A percentile compares a stretch with the other conserved stretches of the same genome.
phyloP scores from a whole-genome alignment of 192 early-diverging fungal species.

The Backusella parvicylindrica region DNA sequence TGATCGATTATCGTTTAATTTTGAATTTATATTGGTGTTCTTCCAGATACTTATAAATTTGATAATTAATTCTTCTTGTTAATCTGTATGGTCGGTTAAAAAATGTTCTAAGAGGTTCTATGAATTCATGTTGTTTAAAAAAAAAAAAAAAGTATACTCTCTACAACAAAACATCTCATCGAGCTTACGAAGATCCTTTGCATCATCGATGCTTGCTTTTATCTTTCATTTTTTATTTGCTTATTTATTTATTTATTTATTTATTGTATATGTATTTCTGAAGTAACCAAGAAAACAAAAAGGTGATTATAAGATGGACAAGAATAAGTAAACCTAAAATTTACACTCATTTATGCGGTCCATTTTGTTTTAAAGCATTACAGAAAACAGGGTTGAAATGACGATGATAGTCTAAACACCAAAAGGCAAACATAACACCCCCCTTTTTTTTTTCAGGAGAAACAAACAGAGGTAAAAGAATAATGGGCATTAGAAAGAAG shows the following conservation, averaged over 20 bases:
- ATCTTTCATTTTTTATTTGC: not conserved
- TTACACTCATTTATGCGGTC: not conserved
- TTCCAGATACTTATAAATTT: not conserved
- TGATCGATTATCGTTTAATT: not conserved
- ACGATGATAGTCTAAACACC: not conserved
- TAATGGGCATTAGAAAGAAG: not conserved
- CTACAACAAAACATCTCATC: not conserved
- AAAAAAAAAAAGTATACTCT: not conserved
- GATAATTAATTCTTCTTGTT: not conserved
- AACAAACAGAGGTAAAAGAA: not conserved
- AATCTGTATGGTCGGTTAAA: not conserved
- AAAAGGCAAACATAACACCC: not conserved
- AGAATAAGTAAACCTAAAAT: not conserved
- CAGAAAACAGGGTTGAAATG: not conserved
- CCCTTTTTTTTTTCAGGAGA: not conserved
- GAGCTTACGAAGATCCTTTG: not conserved
- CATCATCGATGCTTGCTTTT: not conserved
- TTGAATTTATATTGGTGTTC: not conserved
- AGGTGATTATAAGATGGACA: not conserved
- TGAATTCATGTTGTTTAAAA: not conserved
- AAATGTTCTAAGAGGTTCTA: not conserved
- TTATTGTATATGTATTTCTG: not conserved
- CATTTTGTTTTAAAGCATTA: not conserved
- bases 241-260: not conserved
- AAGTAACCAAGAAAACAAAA: not conserved